These are phyloP conservation scores for Suillus hirtellus DNA, from an alignment of 768 basidiomycete species.

Conservation along the genomic window DNA sequence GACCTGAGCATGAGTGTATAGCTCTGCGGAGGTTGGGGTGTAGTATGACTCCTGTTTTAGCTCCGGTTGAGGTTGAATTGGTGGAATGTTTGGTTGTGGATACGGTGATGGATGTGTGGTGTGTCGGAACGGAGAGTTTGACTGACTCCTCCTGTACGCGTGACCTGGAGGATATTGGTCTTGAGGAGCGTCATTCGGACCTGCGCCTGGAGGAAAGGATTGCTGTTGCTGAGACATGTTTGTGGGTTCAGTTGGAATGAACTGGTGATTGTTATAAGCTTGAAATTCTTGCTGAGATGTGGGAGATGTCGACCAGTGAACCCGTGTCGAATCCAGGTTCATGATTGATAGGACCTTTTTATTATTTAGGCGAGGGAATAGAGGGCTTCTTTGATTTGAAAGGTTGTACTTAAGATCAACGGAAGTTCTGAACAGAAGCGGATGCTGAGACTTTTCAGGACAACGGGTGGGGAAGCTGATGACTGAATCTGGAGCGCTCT, in stretches of 20 bases:
- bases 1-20: constrained; percentile 51
- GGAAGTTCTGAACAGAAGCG: constrained; percentile 31
- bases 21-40: constrained; percentile 53
- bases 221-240: constrained; percentile 41
- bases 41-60: constrained; percentile 49
- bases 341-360: constrained; percentile 35
- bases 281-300: constrained; percentile 29
- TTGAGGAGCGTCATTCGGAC: constrained; percentile 31
- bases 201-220: constrained; percentile 35
- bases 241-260: constrained; percentile 25
- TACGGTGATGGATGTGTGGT: constrained; percentile 41
- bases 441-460: constrained; percentile 18
- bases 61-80: constrained; percentile 26
- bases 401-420: constrained; percentile 22
- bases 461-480: constrained; percentile 13
- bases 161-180: constrained; percentile 36
- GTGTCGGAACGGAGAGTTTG: constrained; percentile 37
- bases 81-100: constrained; percentile 34
- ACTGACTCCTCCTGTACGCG: constrained; percentile 33
- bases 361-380: constrained; percentile 40
- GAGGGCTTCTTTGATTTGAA: constrained; percentile 35
- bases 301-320: constrained; percentile 32
- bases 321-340: constrained; percentile 38
- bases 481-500: constrained; percentile 9
- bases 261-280: constrained; percentile 33